Evolutionary conservation across 805 yeast species (phyloP).

Genomic region (Monosporozyma servazzii): DNA sequence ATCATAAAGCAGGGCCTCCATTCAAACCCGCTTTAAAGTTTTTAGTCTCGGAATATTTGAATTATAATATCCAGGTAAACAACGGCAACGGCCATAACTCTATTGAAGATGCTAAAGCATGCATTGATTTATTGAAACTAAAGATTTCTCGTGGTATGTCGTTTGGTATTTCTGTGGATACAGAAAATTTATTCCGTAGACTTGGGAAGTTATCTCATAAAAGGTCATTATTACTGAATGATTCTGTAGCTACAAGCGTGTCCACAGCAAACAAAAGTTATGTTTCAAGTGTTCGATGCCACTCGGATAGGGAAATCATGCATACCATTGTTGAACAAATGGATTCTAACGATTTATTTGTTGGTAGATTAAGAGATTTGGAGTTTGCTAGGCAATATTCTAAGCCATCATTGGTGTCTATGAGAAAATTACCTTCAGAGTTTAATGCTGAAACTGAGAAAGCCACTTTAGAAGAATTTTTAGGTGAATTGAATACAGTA

Average conservation of each 20-base stretch:
- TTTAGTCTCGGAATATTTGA: conserved; percentile 50
- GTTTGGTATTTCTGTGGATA: conserved; percentile 47
- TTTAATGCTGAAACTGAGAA: not conserved
- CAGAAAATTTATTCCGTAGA: conserved; percentile 36
- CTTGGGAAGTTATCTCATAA: conserved; percentile 26
- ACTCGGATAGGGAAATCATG: conserved; percentile 52
- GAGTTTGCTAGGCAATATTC: conserved; percentile 36
- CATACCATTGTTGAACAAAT: conserved; percentile 33
- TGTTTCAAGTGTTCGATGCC: conserved; percentile 33
- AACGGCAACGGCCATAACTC: conserved; percentile 67
- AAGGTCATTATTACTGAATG: conserved; percentile 28
- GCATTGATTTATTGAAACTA: conserved; percentile 64
- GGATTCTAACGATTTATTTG: conserved; percentile 38
- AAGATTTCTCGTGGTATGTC: conserved; percentile 58
- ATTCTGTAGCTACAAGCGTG: conserved; percentile 23
- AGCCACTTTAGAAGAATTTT: conserved; percentile 27
- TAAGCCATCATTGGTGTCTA: conserved; percentile 15
- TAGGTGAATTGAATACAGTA: conserved; percentile 38
- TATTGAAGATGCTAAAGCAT: conserved; percentile 72
- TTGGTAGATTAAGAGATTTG: conserved; percentile 50
- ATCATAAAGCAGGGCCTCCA: conserved; percentile 80
- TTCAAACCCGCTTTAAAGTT: conserved; percentile 67
- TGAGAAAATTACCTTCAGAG: not conserved
- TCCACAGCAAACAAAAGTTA: not conserved
- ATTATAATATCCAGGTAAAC: conserved; percentile 58